Evolutionary conservation across 148 eudicot species (phyloP).

Genomic region (Polygonum aviculare): DNA sequence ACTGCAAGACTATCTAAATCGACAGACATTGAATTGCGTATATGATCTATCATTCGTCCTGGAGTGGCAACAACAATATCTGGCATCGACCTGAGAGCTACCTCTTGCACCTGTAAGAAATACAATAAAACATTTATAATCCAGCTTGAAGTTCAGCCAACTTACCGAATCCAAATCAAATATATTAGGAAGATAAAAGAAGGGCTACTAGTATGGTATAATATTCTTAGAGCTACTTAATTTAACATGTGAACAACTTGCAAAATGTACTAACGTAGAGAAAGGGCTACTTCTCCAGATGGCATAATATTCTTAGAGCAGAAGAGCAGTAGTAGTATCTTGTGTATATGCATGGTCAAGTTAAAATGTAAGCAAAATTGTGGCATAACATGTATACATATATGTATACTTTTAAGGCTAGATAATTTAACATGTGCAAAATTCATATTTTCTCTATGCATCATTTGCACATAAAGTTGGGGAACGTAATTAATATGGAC

Average conservation of each 20-base stretch:
- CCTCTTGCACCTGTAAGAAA: slow-evolving; percentile 65
- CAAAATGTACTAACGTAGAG: not conserved
- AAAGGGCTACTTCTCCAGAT: not conserved
- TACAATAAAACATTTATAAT: not conserved
- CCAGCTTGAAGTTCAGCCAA: not conserved
- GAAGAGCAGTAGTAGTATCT: not conserved
- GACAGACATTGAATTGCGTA: slow-evolving; percentile 92
- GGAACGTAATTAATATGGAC: not conserved
- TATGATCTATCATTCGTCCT: slow-evolving; percentile 94
- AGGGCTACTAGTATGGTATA: no score
- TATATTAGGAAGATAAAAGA: not conserved
- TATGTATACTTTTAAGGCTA: not conserved
- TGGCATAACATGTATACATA: not conserved
- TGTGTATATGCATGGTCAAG: not conserved
- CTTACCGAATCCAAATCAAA: not conserved
- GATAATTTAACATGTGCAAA: not conserved
- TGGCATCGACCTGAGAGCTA: slow-evolving; percentile 75
- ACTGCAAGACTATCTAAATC: slow-evolving; percentile 94
- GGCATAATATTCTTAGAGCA: not conserved
- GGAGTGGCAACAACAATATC: slow-evolving; percentile 98
- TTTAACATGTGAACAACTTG: not conserved
- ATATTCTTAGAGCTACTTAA: no score
- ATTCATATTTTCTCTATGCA: slow-evolving; percentile 4
- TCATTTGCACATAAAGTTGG: not conserved
- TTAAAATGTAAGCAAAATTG: not conserved